Evolutionary conservation across 169 alveolate genomes (phyloP), one percentile per base, ranked within the genome.

Genomic region (Theileria sp.): DNA sequence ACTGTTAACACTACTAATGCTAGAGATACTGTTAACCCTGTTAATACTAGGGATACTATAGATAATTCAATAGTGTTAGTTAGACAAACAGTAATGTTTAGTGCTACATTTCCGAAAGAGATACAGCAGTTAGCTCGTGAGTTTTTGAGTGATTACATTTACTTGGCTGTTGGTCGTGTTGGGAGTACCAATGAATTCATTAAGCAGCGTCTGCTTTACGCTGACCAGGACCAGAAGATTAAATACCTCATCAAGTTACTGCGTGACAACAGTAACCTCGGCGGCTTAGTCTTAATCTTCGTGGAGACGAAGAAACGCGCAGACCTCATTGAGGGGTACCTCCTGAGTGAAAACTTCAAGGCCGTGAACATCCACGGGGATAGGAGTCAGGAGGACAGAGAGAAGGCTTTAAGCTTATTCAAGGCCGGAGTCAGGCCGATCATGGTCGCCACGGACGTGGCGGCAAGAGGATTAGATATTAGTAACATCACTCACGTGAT

Each of bases 361-460:
- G 96, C 97, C 1, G 95, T 91, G 17, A 91, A 94, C 65, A 95
- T 94, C 44, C 99, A 97, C 84, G 99, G 99, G 25, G 99, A 97
- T 92, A 82, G 96, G 68, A 92, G 96, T 15, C 97, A 97, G 94
- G 93, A 94, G 67, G 97, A 97, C 75, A 90, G 99, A 68, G 97
- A 92, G 67, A 94, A 92, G 75, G 98, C 98, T 19, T 84, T 97
- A 71, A 89, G 92, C 51, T 75, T 89, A 72, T 96, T 98, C 81
- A 96, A 94, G 86, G 90, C 96, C 56, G 98, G 98, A 3, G 93
- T 92, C 54, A 82, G 97, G 44, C 96, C 96, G 64, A 95, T 97
- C 61, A 88, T 98, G 74, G 98, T 98, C 7, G 99, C 99, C 26
- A 97, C 99, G 3, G 99, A 98, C 86, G 99, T 98, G 23, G 99